Evolutionary conservation across 148 eudicot genomes (phyloP).

Genomic region (Arbutus unedo): DNA sequence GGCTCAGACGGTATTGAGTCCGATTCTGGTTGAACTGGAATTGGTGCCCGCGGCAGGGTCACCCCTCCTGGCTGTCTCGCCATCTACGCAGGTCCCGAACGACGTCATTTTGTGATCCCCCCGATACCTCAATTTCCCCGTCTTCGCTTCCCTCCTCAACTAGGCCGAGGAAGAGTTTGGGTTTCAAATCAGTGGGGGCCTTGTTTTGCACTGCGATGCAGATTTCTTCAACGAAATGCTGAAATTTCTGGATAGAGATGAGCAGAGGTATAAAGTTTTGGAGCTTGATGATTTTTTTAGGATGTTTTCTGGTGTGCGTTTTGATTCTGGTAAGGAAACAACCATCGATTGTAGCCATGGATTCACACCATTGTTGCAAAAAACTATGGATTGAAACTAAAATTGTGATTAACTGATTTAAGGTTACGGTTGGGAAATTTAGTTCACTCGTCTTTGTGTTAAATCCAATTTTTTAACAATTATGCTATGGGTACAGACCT

Average conservation of each 20-base stretch:
- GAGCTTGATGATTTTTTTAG: constrained; percentile 21
- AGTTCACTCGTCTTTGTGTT: no score
- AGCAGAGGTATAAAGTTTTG: constrained; percentile 22
- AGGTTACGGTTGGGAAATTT: no score
- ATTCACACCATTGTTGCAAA: no score
- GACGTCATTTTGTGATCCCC: constrained; percentile 39
- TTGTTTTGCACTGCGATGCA: constrained; percentile 34
- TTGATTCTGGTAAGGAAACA: constrained; percentile 10
- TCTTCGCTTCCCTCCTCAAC: constrained; percentile 31
- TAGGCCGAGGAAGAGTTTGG: constrained; percentile 47
- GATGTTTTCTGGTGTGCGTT: constrained; percentile 9
- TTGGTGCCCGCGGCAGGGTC: not conserved
- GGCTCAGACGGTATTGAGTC: not conserved
- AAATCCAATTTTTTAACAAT: no score
- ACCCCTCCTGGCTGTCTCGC: constrained; percentile 28
- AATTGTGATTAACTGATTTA: no score
- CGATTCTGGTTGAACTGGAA: no score
- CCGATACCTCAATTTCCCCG: constrained; percentile 38
- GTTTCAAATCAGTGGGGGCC: constrained; percentile 27
- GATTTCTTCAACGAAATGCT: constrained; percentile 19
- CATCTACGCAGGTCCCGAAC: constrained; percentile 33
- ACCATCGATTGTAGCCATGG: no score
- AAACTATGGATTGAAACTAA: no score
- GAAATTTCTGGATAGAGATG: constrained; percentile 29
- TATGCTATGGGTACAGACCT: no score